Percentiles rank a stretch among this genome's conserved stretches.
These are phyloP conservation scores for Thinopyrum elongatum DNA, from an alignment of 176 grass and related monocot genomes.

Conservation along the genomic window DNA sequence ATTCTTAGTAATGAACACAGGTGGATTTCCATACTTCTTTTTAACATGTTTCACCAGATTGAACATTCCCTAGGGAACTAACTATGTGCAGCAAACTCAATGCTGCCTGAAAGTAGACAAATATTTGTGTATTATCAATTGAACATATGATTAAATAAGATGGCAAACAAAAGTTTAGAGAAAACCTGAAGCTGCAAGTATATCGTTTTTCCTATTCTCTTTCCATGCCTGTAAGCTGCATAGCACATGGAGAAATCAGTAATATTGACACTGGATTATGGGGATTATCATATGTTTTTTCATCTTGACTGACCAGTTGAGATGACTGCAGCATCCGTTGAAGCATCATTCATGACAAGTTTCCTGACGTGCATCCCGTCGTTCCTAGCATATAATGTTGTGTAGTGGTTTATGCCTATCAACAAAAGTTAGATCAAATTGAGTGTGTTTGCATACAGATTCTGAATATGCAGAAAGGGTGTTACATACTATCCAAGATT, in stretches of 20 bases:
- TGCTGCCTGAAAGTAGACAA: slow-evolving; percentile 47
- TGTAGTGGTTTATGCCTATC: slow-evolving; percentile 93
- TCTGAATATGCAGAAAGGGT: too few relatives aligned
- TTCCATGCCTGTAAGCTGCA: slow-evolving; percentile 45
- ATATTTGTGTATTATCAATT: neutral
- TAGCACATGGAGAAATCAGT: too few relatives aligned
- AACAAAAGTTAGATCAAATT: too few relatives aligned
- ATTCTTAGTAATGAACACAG: slow-evolving; percentile 69
- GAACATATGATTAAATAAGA: neutral
- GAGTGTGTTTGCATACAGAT: too few relatives aligned
- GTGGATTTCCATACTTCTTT: slow-evolving; percentile 43
- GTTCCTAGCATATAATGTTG: slow-evolving; percentile 83
- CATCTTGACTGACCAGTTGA: slow-evolving; percentile 49
- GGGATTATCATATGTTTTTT: neutral
- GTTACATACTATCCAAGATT: too few relatives aligned
- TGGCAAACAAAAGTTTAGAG: neutral
- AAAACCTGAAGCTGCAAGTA: neutral
- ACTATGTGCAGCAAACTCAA: slow-evolving; percentile 89
- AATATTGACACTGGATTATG: neutral
- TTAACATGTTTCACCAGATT: slow-evolving; percentile 83
- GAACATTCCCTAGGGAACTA: slow-evolving; percentile 58
- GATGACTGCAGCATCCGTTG: slow-evolving; percentile 58
- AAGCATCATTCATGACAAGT: slow-evolving; percentile 81
- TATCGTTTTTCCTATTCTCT: too few relatives aligned
- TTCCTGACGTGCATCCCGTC: slow-evolving; percentile 70